Evolutionary conservation across 768 basidiomycete species (phyloP).

Genomic region (Serendipita vermifera): DNA sequence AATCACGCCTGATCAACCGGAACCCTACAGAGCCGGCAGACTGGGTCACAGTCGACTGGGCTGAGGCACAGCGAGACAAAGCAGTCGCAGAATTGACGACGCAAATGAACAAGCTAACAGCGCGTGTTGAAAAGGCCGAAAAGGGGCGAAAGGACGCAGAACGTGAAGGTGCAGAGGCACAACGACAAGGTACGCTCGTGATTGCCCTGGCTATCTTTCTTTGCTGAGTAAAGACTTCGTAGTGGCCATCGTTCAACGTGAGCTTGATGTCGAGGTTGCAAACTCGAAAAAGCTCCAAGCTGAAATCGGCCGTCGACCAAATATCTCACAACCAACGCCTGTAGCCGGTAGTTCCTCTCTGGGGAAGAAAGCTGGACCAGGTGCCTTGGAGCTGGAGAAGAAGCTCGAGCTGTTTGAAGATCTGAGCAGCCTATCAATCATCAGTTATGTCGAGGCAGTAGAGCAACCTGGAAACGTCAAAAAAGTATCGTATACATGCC

Average conservation of each 20-base stretch:
- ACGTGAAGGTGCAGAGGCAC: too few relatives aligned
- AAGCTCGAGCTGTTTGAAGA: not conserved
- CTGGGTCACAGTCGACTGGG: not conserved
- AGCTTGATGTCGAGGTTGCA: not conserved
- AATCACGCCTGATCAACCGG: not conserved
- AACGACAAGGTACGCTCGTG: not conserved
- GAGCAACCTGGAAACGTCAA: constrained; percentile 1
- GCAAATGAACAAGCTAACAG: not conserved
- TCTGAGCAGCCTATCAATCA: not conserved
- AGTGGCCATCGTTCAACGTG: not conserved
- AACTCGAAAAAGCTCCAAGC: constrained; percentile 10
- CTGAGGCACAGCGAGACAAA: not conserved
- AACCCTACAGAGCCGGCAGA: not conserved
- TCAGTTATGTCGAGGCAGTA: constrained; percentile 1
- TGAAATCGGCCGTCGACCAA: not conserved
- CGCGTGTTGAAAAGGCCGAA: not conserved
- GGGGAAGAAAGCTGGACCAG: not conserved
- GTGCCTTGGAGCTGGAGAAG: not conserved
- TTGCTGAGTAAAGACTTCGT: not conserved
- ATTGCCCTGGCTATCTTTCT: not conserved
- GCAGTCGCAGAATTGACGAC: not conserved
- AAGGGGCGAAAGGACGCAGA: not conserved
- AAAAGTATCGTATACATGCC: not conserved
- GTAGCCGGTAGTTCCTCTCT: not conserved
- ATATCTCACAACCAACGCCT: not conserved